These are phyloP conservation scores for Colletotrichum paranaense DNA, from an alignment of 2,329 filamentous ascomycete species.

Conservation along the genomic window DNA sequence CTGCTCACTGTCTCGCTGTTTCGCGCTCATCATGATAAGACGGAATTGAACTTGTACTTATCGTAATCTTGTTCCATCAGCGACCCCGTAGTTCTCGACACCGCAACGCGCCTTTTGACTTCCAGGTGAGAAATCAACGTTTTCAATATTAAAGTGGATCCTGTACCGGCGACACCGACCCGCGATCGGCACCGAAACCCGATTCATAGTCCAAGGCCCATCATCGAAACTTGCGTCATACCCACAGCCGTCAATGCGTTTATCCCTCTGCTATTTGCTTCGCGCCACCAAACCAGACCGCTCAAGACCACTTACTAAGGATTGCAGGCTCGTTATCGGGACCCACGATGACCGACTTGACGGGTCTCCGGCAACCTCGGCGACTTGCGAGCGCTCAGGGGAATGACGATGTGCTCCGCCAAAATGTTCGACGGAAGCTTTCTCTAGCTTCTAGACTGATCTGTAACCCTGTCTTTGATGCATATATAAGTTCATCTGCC, in stretches of 20 bases:
- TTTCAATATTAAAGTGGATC: not conserved
- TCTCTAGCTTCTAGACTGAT: not conserved
- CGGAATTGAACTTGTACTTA: not conserved
- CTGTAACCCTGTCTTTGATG: not conserved
- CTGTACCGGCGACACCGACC: constrained; percentile 12
- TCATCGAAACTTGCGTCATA: constrained; percentile 12
- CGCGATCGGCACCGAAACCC: constrained; percentile 26
- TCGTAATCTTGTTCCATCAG: not conserved
- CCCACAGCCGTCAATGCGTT: not conserved
- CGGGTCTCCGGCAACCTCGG: constrained; percentile 5
- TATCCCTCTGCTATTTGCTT: not conserved
- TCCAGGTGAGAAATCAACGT: not conserved
- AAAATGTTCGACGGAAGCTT: constrained; percentile 1
- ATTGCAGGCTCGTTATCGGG: not conserved
- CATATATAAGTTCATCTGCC: not conserved
- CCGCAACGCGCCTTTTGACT: not conserved
- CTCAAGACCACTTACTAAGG: not conserved
- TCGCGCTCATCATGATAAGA: not conserved
- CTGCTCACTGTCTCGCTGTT: not conserved
- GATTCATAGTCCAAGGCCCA: not conserved
- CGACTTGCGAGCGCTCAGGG: not conserved
- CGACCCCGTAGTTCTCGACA: no score
- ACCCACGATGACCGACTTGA: constrained; percentile 14
- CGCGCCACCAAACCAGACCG: constrained; percentile 18
- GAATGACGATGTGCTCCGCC: constrained; percentile 11